These are phyloP conservation scores for Aspergillus caelatus DNA, from an alignment of 2,329 filamentous ascomycete genomes.

Conservation along the genomic window DNA sequence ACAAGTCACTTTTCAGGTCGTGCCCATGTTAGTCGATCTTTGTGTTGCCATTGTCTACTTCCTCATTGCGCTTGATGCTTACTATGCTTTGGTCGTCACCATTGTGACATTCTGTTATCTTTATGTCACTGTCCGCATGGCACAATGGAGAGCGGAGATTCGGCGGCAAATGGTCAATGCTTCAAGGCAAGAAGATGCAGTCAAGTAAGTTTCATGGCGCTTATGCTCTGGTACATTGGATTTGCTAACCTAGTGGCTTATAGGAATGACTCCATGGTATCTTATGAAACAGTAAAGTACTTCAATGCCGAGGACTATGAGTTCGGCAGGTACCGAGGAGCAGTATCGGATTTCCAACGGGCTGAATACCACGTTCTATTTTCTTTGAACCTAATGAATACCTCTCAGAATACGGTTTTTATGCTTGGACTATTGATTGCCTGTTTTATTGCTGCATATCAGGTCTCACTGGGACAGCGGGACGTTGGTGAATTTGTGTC, in stretches of 20 bases:
- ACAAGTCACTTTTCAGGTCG: slow-evolving; percentile 91
- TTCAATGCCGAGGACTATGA: slow-evolving; percentile 85
- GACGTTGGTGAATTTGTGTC: slow-evolving; percentile 72
- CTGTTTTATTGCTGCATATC: slow-evolving; percentile 74
- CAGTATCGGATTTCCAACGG: slow-evolving; percentile 70
- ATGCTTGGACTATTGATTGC: slow-evolving; percentile 73
- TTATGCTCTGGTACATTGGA: background rate
- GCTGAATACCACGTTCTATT: slow-evolving; percentile 77
- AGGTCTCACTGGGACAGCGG: slow-evolving; percentile 69
- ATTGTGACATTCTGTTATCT: slow-evolving; percentile 95
- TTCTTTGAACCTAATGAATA: slow-evolving; percentile 78
- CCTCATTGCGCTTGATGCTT: slow-evolving; percentile 75
- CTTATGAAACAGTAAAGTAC: slow-evolving; percentile 95
- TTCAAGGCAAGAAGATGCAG: slow-evolving; percentile 90
- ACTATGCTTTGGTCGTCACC: slow-evolving; percentile 86
- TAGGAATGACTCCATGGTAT: slow-evolving; percentile 93
- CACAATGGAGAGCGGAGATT: slow-evolving; percentile 87
- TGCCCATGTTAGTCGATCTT: slow-evolving; percentile 92
- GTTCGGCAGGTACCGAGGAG: slow-evolving; percentile 70
- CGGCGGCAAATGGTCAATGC: slow-evolving; percentile 93
- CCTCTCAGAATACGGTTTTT: slow-evolving; percentile 78
- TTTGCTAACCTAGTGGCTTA: slow-evolving; percentile 5
- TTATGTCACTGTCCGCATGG: slow-evolving; percentile 94
- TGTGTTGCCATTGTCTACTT: slow-evolving; percentile 83
- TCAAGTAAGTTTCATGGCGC: slow-evolving; percentile 63